Evolutionary conservation across 1,284 basidiomycete genomes (phyloP).

Genomic region (Puccinia polysora): DNA sequence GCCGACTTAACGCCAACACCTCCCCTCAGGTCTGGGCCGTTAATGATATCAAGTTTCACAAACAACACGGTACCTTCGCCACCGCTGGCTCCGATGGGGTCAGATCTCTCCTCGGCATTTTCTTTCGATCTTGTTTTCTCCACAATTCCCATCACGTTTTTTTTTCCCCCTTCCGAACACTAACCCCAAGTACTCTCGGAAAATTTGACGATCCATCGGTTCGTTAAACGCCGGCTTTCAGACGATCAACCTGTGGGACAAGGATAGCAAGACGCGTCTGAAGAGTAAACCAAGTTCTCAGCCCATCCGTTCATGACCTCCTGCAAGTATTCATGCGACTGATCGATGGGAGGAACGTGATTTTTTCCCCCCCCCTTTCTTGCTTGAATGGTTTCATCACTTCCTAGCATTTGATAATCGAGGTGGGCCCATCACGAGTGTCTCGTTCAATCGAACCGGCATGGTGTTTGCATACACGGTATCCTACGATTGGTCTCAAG

Average conservation of each 20-base stretch:
- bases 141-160: background rate
- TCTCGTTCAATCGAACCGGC: constrained; percentile 76
- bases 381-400: too few species aligned
- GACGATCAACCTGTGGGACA: constrained; percentile 63
- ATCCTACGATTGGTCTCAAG: constrained; percentile 60
- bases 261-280: constrained; percentile 78
- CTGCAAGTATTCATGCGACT: too few species aligned
- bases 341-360: too few species aligned
- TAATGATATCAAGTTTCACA: constrained; percentile 87
- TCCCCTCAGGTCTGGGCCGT: constrained; percentile 81
- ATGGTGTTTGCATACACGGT: constrained; percentile 73
- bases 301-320: too few species aligned
- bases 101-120: constrained; percentile 55
- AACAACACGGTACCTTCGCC: constrained; percentile 85
- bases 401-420: constrained; percentile 64
- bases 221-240: too few species aligned
- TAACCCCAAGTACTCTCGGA: constrained; percentile 55
- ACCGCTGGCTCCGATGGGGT: constrained; percentile 68
- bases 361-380: background rate
- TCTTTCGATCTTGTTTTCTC: background rate
- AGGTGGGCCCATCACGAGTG: constrained; percentile 62
- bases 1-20: constrained; percentile 61
- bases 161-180: constrained; percentile 23
- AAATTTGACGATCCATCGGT: constrained; percentile 75
- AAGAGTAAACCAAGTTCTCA: too few species aligned